Conservation (phyloP, 768 basidiomycete genomes). For the Collybiopsis confluens region DNA sequence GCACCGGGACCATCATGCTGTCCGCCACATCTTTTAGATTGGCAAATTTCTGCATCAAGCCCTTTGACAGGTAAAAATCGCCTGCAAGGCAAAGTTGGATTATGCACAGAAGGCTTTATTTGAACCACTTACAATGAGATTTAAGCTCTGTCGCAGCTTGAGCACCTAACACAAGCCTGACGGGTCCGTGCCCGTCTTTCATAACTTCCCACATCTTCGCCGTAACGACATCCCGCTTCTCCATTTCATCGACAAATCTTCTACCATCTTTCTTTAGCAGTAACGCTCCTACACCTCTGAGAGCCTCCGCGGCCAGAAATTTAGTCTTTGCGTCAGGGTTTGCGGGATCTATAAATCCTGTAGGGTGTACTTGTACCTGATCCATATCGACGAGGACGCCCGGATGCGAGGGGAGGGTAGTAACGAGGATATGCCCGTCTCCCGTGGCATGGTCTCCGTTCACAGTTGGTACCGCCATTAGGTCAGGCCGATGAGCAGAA, state of each 20-base stretch:
- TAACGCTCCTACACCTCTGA: slow-evolving; percentile 77
- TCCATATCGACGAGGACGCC: slow-evolving; percentile 18
- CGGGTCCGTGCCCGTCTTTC: slow-evolving; percentile 15
- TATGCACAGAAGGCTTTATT: background rate
- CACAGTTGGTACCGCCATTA: slow-evolving; percentile 20
- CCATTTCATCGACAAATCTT: slow-evolving; percentile 72
- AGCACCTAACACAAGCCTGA: slow-evolving; percentile 17
- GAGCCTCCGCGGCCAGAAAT: slow-evolving; percentile 78
- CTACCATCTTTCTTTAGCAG: slow-evolving; percentile 65
- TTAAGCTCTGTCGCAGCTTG: slow-evolving; percentile 17
- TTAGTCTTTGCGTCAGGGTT: slow-evolving; percentile 67
- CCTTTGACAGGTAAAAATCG: slow-evolving; percentile 22
- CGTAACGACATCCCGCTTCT: slow-evolving; percentile 41
- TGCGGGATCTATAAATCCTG: slow-evolving; percentile 77
- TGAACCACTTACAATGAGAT: slow-evolving; percentile 15
- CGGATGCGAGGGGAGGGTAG: slow-evolving; percentile 8
- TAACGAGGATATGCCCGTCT: slow-evolving; percentile 19
- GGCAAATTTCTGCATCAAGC: slow-evolving; percentile 20
- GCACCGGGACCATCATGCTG: slow-evolving; percentile 12
- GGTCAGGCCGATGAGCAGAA: slow-evolving; percentile 19
- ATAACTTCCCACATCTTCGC: slow-evolving; percentile 19
- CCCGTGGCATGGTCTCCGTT: slow-evolving; percentile 25
- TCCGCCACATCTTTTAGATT: slow-evolving; percentile 16
- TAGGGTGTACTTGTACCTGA: slow-evolving; percentile 42
- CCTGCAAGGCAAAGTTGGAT: slow-evolving; percentile 8